Evolutionary conservation across 176 grass and related monocot genomes (phyloP), one percentile per base, ranked within the genome.

Genomic region (Juncus inflexus): DNA sequence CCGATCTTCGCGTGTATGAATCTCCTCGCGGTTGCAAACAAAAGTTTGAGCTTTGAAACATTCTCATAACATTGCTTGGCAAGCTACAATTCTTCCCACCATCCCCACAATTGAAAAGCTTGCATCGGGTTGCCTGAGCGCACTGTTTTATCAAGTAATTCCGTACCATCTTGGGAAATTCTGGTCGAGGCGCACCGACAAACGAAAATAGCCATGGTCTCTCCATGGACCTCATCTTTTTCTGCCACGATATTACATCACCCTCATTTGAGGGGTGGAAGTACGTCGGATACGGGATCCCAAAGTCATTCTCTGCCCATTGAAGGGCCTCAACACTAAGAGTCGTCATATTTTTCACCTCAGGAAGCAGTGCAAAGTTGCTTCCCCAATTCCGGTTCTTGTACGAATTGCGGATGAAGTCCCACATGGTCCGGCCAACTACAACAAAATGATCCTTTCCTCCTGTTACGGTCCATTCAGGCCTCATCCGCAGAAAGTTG

Each of bases 21-120:
- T 76, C 60, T 4, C 72, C 75, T 28, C 67, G 83, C 12, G 87
- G 87, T 54, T 83, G 58, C 52, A 90, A 84, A 72, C 87, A 90
- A 74, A 90, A 90, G 4, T 69, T 78, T 2, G 83, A 86, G 76
- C 79, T 78, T 74, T 83, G 83, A 61, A 86, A 90, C 35, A 77
- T 75, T 52, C 52, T 43, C 83, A 86, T 86, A 70, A 78, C 61
- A 65, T 42, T 45, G 14, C 58, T 72, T 1, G 79, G 41, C 2
- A 72, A 83, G 4, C 79, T 53, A 74, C 83, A 90, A 54, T 65
- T 63, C 70, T 73, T 81, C 35, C 55, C 43, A 11, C 63, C 79
- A 12, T 35, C 51, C 3, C 67, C 43, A 70, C 87, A 90, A 45
- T 75, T 64, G 69, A 83, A 60, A n/a, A 90, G 37, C 14, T 81